phyloP scores from a whole-genome alignment of 2,329 filamentous ascomycete species.

The Claviceps maximensis region DNA sequence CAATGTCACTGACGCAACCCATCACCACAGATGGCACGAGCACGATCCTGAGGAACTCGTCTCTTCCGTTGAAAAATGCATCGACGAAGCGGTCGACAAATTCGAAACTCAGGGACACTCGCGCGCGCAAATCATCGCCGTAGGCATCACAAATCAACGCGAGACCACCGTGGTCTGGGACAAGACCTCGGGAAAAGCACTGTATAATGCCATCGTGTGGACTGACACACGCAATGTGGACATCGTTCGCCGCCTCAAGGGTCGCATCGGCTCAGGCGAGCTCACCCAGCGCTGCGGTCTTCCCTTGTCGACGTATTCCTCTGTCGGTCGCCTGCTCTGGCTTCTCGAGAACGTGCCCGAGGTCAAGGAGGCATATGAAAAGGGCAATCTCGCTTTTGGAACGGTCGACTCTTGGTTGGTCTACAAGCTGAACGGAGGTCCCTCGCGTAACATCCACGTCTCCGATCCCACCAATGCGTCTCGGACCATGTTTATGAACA shows the following conservation, averaged over 20 bases:
- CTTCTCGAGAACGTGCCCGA: slow-evolving; percentile 54
- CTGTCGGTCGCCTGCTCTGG: slow-evolving; percentile 67
- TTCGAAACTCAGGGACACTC: slow-evolving; percentile 58
- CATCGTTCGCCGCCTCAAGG: slow-evolving; percentile 60
- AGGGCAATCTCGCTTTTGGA: slow-evolving; percentile 59
- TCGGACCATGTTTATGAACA: slow-evolving; percentile 78
- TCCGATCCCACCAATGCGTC: slow-evolving; percentile 76
- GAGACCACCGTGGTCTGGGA: slow-evolving; percentile 77
- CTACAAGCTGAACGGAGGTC: slow-evolving; percentile 65
- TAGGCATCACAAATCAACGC: slow-evolving; percentile 75
- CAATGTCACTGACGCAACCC: slow-evolving; percentile 5
- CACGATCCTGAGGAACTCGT: slow-evolving; percentile 68
- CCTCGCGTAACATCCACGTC: slow-evolving; percentile 51
- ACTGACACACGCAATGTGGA: slow-evolving; percentile 65
- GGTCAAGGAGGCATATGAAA: slow-evolving; percentile 58
- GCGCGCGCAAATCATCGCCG: slow-evolving; percentile 53
- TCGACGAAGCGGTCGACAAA: slow-evolving; percentile 56
- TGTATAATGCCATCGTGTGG: slow-evolving; percentile 77
- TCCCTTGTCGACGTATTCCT: slow-evolving; percentile 72
- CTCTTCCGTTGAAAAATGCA: slow-evolving; percentile 59
- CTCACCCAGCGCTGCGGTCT: slow-evolving; percentile 58
- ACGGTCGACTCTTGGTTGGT: slow-evolving; percentile 73
- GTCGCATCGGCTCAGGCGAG: slow-evolving; percentile 50
- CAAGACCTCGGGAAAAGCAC: slow-evolving; percentile 57
- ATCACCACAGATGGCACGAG: slow-evolving; percentile 60